Conservation (phyloP, 192 early-diverging fungal genomes). For the Gonapodya prolifera region DNA sequence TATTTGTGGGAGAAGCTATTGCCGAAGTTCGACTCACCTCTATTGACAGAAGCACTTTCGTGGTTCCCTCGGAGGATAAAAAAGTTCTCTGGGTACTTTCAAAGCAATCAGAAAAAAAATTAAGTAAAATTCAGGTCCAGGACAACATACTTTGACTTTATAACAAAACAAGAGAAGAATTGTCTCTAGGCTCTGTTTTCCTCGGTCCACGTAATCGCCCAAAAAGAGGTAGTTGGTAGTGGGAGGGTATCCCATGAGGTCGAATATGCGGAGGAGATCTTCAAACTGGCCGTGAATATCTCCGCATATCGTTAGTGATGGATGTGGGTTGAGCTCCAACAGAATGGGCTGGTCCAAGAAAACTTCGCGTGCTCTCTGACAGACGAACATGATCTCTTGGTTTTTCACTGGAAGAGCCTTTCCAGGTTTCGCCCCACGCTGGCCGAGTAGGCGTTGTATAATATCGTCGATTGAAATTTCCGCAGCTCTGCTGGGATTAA, state of each 20-base stretch:
- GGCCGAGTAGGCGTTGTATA: constrained; percentile 71
- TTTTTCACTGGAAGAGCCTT: constrained; percentile 73
- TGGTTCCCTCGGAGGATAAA: constrained; percentile 95
- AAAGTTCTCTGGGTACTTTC: constrained; percentile 78
- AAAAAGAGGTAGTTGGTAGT: constrained; percentile 53
- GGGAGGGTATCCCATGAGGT: constrained; percentile 87
- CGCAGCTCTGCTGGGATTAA: neutral
- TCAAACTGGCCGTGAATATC: constrained; percentile 95
- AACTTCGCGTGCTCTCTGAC: constrained; percentile 74
- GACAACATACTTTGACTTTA: constrained; percentile 62
- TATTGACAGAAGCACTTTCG: constrained; percentile 84
- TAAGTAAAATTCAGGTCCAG: neutral
- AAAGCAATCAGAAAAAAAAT: neutral
- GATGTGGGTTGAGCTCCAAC: constrained; percentile 32
- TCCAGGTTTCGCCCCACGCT: constrained; percentile 59
- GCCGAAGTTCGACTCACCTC: constrained; percentile 32
- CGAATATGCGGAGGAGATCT: constrained; percentile 84
- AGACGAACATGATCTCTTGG: constrained; percentile 73
- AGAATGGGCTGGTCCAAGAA: constrained; percentile 72
- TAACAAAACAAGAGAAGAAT: constrained; percentile 86
- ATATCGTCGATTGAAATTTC: constrained; percentile 72
- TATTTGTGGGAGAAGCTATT: neutral
- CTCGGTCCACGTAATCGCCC: constrained; percentile 95
- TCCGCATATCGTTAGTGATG: constrained; percentile 69
- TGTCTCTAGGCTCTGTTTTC: constrained; percentile 89